Conservation (phyloP, 2,329 filamentous ascomycete genomes). For the Scedosporium dehoogii region DNA sequence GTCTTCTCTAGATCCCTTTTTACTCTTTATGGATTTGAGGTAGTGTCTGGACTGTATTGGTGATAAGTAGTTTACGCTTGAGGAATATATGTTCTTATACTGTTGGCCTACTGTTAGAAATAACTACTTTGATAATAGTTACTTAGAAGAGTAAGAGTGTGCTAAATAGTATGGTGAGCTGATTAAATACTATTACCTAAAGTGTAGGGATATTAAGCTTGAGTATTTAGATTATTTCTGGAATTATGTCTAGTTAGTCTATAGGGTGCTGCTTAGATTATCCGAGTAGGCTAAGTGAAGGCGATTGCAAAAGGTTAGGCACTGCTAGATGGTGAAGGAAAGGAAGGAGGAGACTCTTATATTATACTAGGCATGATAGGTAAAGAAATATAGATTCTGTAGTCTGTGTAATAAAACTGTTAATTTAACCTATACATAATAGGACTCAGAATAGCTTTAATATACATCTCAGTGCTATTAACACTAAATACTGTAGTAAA, state of each 20-base stretch:
- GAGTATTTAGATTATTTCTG: conserved; percentile 11
- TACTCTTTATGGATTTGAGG: conserved; percentile 11
- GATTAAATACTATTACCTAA: conserved; percentile 11
- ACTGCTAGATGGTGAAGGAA: no score
- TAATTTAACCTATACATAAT: no score
- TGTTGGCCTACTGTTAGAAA: conserved; percentile 12
- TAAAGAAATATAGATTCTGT: no score
- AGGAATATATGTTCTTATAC: conserved; percentile 11
- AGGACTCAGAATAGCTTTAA: no score
- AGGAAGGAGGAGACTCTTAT: no score
- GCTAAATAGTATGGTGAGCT: conserved; percentile 9
- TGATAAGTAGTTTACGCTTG: conserved; percentile 8
- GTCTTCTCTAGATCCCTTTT: conserved; percentile 9
- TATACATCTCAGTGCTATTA: no score
- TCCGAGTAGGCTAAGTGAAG: conserved; percentile 7
- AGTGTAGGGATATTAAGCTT: conserved; percentile 12
- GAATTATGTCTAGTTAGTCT: not conserved
- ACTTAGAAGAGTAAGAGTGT: conserved; percentile 12
- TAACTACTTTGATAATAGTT: conserved; percentile 14
- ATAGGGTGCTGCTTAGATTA: conserved; percentile 7
- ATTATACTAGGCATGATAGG: no score
- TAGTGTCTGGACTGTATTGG: conserved; percentile 13
- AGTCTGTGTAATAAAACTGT: no score
- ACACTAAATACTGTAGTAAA: no score
- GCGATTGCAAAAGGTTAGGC: not conserved